Evolutionary conservation across 2,329 filamentous ascomycete species (phyloP).

Genomic region (Exophiala spinifera): DNA sequence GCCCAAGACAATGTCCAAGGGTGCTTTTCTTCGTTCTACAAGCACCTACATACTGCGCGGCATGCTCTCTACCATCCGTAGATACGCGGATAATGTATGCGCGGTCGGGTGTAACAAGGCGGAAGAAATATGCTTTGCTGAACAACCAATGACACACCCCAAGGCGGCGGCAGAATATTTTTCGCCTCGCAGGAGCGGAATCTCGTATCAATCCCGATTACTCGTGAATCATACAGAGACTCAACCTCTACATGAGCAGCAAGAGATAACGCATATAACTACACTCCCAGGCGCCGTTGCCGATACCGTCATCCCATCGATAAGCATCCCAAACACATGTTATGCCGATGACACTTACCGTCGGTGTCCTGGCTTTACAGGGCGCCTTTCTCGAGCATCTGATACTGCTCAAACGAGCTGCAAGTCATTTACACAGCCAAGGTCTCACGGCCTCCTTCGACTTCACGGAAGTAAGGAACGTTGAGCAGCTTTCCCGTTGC

Average conservation of each 20-base stretch:
- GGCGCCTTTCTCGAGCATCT: conserved; percentile 91
- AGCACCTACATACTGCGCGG: no score
- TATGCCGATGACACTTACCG: conserved; percentile 41
- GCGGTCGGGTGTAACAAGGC: not conserved
- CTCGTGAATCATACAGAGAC: not conserved
- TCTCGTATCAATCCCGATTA: not conserved
- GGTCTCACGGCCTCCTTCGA: conserved; percentile 44
- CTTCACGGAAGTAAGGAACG: conserved; percentile 78
- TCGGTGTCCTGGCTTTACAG: conserved; percentile 73
- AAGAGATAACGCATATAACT: no score
- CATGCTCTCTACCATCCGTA: no score
- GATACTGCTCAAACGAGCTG: conserved; percentile 68
- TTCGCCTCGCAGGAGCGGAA: not conserved
- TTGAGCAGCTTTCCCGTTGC: conserved; percentile 66
- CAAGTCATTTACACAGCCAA: conserved; percentile 44
- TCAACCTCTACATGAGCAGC: no score
- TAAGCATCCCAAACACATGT: not conserved
- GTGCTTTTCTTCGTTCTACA: no score
- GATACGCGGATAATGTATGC: not conserved
- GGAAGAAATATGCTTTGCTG: conserved; percentile 2
- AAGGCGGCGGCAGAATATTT: conserved; percentile 29
- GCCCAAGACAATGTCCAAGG: no score
- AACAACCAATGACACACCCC: conserved; percentile 20
- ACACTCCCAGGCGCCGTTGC: not conserved
- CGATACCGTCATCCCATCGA: not conserved